Percentiles rank a stretch among this genome's conserved stretches.
Evolutionary conservation across 1,139 yeast species (phyloP).

Genomic region (Zygoascus meyerae): DNA sequence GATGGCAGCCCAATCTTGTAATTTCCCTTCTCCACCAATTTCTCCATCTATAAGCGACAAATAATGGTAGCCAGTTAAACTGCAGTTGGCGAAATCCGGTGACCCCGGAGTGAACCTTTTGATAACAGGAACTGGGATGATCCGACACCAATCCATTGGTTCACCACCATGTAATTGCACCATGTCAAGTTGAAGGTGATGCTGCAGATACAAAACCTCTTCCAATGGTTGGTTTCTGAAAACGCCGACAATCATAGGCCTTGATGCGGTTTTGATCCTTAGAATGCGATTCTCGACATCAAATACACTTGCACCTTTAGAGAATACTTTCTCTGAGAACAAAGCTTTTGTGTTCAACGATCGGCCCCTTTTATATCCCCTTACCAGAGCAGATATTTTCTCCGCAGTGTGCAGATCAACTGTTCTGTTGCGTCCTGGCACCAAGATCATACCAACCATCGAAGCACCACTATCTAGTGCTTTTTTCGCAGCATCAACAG

Average conservation of each 20-base stretch:
- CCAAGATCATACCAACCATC: slow-evolving; percentile 77
- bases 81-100: slow-evolving; percentile 35
- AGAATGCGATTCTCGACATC: slow-evolving; percentile 21
- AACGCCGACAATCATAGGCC: slow-evolving; percentile 83
- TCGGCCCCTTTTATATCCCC: slow-evolving; percentile 14
- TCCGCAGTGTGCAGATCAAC: slow-evolving; percentile 51
- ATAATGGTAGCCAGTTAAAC: slow-evolving; percentile 41
- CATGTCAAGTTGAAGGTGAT: slow-evolving; percentile 55
- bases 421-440: slow-evolving; percentile 74
- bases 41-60: slow-evolving; percentile 78
- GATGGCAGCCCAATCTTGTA: slow-evolving; percentile 63
- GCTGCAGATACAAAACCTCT: slow-evolving; percentile 48
- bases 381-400: slow-evolving; percentile 42
- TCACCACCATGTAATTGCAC: slow-evolving; percentile 91
- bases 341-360: neutral
- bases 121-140: slow-evolving; percentile 58
- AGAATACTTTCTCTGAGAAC: neutral
- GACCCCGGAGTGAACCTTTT: slow-evolving; percentile 68
- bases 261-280: slow-evolving; percentile 32
- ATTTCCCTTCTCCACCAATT: slow-evolving; percentile 84
- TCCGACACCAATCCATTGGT: slow-evolving; percentile 49
- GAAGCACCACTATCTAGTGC: slow-evolving; percentile 73
- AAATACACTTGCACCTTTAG: slow-evolving; percentile 17
- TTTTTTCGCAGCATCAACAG: slow-evolving; percentile 56
- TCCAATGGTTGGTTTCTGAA: slow-evolving; percentile 74